These are phyloP conservation scores for Hemerocallis citrina DNA, from an alignment of 106 monocot species.

Conservation along the genomic window DNA sequence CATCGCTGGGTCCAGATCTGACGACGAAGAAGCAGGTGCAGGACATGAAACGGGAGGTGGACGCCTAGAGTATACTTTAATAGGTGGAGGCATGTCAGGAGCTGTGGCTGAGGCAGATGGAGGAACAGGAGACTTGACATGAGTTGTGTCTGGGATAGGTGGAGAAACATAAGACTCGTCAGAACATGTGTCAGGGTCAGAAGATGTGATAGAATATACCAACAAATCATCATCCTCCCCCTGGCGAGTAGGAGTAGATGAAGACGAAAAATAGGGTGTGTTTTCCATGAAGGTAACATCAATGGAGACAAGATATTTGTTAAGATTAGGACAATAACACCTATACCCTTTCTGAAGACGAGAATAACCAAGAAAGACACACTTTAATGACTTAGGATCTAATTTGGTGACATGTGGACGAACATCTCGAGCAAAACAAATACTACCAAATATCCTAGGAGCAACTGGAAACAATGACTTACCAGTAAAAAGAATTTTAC, in stretches of 20 bases:
- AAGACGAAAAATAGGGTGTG: background rate
- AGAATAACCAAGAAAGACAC: too few relatives aligned
- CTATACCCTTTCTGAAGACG: too few relatives aligned
- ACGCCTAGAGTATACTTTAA: background rate
- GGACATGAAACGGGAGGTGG: background rate
- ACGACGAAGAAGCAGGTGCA: background rate
- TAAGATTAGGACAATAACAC: background rate
- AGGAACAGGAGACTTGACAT: too few relatives aligned
- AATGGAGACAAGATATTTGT: background rate
- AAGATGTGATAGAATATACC: background rate
- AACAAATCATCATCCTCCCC: too few relatives aligned
- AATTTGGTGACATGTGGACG: background rate
- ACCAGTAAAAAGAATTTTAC: background rate
- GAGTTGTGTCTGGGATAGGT: too few relatives aligned
- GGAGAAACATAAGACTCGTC: too few relatives aligned
- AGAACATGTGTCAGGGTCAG: too few relatives aligned
- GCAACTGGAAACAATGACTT: background rate
- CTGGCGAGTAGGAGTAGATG: too few relatives aligned
- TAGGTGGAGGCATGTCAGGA: background rate
- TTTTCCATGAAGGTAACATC: background rate
- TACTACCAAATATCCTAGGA: background rate
- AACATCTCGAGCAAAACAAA: slow-evolving; percentile 1
- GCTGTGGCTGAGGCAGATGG: background rate
- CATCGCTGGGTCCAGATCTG: background rate
- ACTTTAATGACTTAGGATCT: background rate